These are phyloP conservation scores for Coniochaeta hoffmannii DNA, from an alignment of 2,329 filamentous ascomycete species.

Conservation along the genomic window DNA sequence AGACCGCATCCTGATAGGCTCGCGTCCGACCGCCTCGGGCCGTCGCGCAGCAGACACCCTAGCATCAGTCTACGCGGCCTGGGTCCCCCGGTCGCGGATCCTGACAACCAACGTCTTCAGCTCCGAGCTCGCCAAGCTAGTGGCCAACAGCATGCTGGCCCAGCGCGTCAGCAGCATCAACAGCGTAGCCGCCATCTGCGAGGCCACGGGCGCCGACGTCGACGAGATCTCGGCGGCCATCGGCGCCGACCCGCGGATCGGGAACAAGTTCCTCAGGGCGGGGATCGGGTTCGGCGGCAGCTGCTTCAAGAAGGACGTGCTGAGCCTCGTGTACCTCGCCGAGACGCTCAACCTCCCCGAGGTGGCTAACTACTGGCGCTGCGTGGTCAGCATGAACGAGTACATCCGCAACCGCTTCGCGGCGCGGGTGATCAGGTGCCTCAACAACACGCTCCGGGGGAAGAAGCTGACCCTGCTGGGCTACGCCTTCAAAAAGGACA, in stretches of 20 bases:
- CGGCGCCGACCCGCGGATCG: constrained; percentile 65
- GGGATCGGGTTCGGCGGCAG: constrained; percentile 73
- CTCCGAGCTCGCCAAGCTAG: constrained; percentile 71
- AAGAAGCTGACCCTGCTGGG: constrained; percentile 70
- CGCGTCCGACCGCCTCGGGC: constrained; percentile 51
- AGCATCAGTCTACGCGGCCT: constrained; percentile 59
- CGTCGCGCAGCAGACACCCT: constrained; percentile 55
- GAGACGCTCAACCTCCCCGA: constrained; percentile 62
- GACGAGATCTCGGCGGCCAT: constrained; percentile 61
- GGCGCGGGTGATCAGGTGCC: constrained; percentile 54
- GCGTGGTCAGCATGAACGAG: constrained; percentile 70
- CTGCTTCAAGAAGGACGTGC: constrained; percentile 76
- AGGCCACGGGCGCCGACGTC: constrained; percentile 68
- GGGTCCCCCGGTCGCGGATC: constrained; percentile 62
- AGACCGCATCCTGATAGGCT: constrained; percentile 70
- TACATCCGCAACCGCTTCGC: constrained; percentile 65
- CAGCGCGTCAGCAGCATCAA: constrained; percentile 79
- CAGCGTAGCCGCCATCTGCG: constrained; percentile 72
- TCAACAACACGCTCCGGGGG: constrained; percentile 60
- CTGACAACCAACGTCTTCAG: constrained; percentile 69
- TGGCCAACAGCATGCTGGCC: constrained; percentile 72
- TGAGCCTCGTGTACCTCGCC: constrained; percentile 66
- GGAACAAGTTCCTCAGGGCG: constrained; percentile 64
- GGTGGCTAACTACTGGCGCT: constrained; percentile 68
- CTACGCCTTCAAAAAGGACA: constrained; percentile 76